Percentiles rank a stretch among this genome's conserved stretches.
Conservation (phyloP, 345 rosid genomes). For the Linum usitatissimum region DNA sequence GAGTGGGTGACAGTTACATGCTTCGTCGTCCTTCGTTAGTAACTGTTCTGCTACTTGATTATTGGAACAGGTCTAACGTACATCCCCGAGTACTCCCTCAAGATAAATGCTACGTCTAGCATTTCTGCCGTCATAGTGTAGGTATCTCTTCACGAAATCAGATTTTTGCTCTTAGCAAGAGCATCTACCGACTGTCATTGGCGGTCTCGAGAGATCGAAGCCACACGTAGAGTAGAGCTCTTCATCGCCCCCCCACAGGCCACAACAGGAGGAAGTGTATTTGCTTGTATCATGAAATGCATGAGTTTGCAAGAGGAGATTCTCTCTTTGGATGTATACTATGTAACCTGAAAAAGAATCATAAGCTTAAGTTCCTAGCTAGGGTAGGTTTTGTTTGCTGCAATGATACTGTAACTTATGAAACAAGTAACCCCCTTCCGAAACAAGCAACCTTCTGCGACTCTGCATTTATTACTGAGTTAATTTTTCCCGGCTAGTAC, state of each 20-base stretch:
- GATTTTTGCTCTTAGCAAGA: not conserved
- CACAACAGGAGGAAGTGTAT: not conserved
- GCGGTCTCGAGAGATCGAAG: not conserved
- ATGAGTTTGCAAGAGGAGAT: not conserved
- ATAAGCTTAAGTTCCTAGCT: not conserved
- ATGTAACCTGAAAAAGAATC: not conserved
- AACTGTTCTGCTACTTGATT: not conserved
- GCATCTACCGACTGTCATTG: not conserved
- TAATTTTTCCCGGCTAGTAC: too few species aligned
- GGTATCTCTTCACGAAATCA: not conserved
- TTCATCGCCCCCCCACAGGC: not conserved
- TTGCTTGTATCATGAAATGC: not conserved
- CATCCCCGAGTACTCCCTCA: slow-evolving; percentile 75
- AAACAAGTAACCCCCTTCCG: too few species aligned
- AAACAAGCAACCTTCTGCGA: too few species aligned
- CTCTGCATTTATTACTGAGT: too few species aligned
- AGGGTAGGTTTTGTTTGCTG: not conserved
- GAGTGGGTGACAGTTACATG: not conserved
- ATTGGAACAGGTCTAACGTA: slow-evolving; percentile 53
- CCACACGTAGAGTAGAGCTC: not conserved
- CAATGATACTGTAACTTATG: too few species aligned
- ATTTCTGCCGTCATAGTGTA: slow-evolving; percentile 52
- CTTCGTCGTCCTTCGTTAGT: not conserved
- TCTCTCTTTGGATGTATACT: not conserved
- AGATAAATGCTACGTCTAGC: slow-evolving; percentile 90